phyloP scores from a whole-genome alignment of 2,329 filamentous ascomycete species.

The Alternaria arbusti region DNA sequence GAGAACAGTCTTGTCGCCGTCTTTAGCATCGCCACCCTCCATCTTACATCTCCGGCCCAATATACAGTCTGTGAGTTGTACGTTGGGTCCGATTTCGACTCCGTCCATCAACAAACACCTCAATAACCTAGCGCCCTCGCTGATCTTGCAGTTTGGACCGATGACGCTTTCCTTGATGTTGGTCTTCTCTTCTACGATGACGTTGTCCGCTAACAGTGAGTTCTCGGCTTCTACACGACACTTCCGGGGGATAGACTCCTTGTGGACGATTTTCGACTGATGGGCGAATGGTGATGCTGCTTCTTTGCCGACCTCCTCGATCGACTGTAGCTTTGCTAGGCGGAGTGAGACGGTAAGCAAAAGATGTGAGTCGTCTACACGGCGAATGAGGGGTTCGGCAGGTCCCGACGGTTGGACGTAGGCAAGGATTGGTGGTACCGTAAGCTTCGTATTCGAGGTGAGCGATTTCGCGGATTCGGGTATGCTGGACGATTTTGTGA shows the following conservation, averaged over 20 bases:
- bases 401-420: conserved; percentile 76
- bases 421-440: conserved; percentile 76
- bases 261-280: conserved; percentile 78
- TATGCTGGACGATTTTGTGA: conserved; percentile 38
- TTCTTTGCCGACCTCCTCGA: conserved; percentile 65
- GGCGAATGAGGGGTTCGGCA: conserved; percentile 71
- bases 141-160: conserved; percentile 85
- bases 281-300: conserved; percentile 75
- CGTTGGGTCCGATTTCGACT: conserved; percentile 81
- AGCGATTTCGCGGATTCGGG: conserved; percentile 36
- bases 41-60: conserved; percentile 81
- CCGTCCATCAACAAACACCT: conserved; percentile 93
- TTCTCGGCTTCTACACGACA: conserved; percentile 84
- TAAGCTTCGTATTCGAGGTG: conserved; percentile 46
- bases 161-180: conserved; percentile 94
- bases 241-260: conserved; percentile 77
- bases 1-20: conserved; percentile 60
- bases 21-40: conserved; percentile 71
- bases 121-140: conserved; percentile 82
- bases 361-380: conserved; percentile 85
- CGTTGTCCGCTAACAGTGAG: conserved; percentile 85
- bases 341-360: conserved; percentile 83
- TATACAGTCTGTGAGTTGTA: conserved; percentile 85
- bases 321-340: conserved; percentile 80
- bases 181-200: conserved; percentile 84